Conservation (phyloP, 139 green algal genomes). For the Chlorella vulgaris region DNA sequence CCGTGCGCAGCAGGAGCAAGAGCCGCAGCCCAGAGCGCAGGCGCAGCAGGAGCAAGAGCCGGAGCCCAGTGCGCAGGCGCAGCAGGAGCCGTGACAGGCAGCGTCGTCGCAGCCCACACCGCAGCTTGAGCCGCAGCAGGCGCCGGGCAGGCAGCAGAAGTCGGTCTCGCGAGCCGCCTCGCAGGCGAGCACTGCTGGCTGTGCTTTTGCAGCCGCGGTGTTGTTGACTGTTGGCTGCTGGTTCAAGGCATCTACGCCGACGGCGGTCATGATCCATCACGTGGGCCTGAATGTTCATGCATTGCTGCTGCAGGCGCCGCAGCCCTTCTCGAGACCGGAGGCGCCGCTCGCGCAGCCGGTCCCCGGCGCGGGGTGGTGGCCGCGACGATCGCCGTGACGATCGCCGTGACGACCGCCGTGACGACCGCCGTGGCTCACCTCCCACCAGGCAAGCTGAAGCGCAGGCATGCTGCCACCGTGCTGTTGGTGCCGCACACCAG, state of each 20-base stretch:
- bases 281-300: background rate
- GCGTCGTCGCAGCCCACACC: background rate
- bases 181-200: background rate
- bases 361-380: background rate
- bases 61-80: background rate
- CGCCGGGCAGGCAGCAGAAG: background rate
- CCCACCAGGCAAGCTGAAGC: background rate
- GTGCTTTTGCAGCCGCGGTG: background rate
- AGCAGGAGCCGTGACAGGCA: background rate
- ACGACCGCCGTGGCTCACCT: background rate
- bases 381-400: background rate
- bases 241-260: background rate
- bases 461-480: too few species aligned
- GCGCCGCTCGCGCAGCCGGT: constrained; percentile 15
- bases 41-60: background rate
- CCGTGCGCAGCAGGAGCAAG: background rate
- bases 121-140: background rate
- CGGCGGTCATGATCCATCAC: background rate
- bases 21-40: background rate
- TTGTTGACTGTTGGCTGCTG: background rate
- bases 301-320: background rate
- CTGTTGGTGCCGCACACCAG: background rate
- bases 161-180: background rate
- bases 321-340: background rate
- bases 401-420: background rate